phyloP scores from a whole-genome alignment of 371 early-diverging fungal species.

The Mortierella sp. region DNA sequence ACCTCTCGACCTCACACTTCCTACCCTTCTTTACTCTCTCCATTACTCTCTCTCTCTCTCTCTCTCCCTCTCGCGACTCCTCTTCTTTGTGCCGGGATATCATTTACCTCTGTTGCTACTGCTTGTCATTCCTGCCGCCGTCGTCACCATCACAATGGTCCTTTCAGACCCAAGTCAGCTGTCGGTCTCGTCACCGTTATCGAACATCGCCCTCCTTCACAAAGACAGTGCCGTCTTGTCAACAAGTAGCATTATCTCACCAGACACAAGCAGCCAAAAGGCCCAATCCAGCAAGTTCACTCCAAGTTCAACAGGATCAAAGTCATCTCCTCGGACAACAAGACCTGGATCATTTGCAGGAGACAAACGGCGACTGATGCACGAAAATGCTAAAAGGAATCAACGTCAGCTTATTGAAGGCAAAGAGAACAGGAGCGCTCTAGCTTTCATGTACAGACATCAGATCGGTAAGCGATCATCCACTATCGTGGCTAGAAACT shows the following conservation, averaged over 20 bases:
- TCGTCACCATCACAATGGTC: slow-evolving; percentile 19
- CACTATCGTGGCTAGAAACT: too few species aligned
- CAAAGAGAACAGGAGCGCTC: slow-evolving; percentile 20
- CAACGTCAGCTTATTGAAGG: slow-evolving; percentile 23
- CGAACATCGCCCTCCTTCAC: slow-evolving; percentile 24
- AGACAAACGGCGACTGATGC: slow-evolving; percentile 12
- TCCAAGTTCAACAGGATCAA: not conserved
- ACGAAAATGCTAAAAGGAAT: slow-evolving; percentile 23
- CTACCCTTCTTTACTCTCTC: not conserved
- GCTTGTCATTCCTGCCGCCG: not conserved
- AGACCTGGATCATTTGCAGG: slow-evolving; percentile 10
- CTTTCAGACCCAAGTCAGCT: slow-evolving; percentile 34
- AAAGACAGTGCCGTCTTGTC: slow-evolving; percentile 7
- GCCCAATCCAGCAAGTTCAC: not conserved
- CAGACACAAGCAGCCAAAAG: slow-evolving; percentile 3
- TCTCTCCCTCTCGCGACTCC: not conserved
- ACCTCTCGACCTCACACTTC: not conserved
- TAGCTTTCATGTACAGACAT: slow-evolving; percentile 45
- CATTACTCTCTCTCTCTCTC: not conserved
- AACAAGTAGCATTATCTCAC: not conserved
- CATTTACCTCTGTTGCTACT: not conserved
- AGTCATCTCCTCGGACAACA: not conserved
- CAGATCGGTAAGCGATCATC: slow-evolving; percentile 48
- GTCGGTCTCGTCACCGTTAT: slow-evolving; percentile 30
- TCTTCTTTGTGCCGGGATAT: too few species aligned